These are phyloP conservation scores for Phytophthora agathidicida DNA, from an alignment of 352 stramenopile species.

Conservation along the genomic window DNA sequence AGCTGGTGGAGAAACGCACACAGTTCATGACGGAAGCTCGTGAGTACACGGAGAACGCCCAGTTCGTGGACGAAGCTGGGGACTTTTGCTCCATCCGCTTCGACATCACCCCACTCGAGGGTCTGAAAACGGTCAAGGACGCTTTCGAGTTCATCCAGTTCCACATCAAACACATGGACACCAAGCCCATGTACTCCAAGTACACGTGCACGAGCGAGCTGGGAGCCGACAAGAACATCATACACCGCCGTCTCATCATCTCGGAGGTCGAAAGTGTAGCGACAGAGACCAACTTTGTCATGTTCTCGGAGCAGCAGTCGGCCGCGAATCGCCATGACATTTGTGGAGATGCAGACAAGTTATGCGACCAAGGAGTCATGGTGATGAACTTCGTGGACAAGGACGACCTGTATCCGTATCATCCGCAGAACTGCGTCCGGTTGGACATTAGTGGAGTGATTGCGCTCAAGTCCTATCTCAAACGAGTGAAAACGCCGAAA, in stretches of 20 bases:
- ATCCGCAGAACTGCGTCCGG: constrained; percentile 29
- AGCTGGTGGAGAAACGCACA: constrained; percentile 51
- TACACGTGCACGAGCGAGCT: constrained; percentile 37
- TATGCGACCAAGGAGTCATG: constrained; percentile 35
- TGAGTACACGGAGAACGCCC: constrained; percentile 41
- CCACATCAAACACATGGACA: constrained; percentile 50
- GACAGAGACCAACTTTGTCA: constrained; percentile 49
- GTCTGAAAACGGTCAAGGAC: constrained; percentile 34
- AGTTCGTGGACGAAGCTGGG: constrained; percentile 48
- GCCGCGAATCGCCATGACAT: neutral
- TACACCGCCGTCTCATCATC: constrained; percentile 44
- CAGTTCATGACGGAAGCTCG: constrained; percentile 46
- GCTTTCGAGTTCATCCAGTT: constrained; percentile 47
- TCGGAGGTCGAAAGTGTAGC: constrained; percentile 37
- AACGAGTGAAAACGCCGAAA: constrained; percentile 24
- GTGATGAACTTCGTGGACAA: constrained; percentile 44
- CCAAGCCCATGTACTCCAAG: constrained; percentile 29
- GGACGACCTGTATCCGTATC: constrained; percentile 46
- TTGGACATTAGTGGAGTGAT: constrained; percentile 41
- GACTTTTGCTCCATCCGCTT: constrained; percentile 54
- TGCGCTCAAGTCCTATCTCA: constrained; percentile 35
- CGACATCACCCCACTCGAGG: constrained; percentile 40
- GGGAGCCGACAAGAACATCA: constrained; percentile 34
- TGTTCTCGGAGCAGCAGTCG: constrained; percentile 36
- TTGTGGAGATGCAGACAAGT: constrained; percentile 5